A percentile compares a stretch with the other conserved stretches of the same genome.
phyloP scores from a whole-genome alignment of 2,329 filamentous ascomycete genomes.

The Xylaria polymorpha region DNA sequence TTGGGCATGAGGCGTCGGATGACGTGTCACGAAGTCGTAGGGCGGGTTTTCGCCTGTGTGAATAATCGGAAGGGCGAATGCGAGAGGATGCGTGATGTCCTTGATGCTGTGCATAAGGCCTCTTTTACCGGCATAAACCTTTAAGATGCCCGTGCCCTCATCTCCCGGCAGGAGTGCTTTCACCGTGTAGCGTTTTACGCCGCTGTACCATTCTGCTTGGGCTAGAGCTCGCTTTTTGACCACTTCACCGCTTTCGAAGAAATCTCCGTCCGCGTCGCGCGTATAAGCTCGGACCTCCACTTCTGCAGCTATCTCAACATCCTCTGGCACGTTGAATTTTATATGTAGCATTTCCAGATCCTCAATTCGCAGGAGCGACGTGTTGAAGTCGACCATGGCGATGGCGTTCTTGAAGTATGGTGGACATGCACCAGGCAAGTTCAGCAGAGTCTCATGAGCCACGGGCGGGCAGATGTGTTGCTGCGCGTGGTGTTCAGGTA shows the following conservation, averaged over 20 bases:
- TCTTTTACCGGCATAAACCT: constrained; percentile 92
- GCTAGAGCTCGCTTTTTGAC: constrained; percentile 87
- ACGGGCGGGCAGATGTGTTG: constrained; percentile 94
- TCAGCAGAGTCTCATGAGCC: constrained; percentile 84
- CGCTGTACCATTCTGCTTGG: constrained; percentile 90
- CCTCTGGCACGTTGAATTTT: constrained; percentile 85
- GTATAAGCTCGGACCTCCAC: constrained; percentile 86
- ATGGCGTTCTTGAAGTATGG: constrained; percentile 86
- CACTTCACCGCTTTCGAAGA: constrained; percentile 90
- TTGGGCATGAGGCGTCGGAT: constrained; percentile 97
- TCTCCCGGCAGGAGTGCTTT: constrained; percentile 93
- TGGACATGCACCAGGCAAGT: constrained; percentile 86
- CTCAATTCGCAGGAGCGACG: constrained; percentile 84
- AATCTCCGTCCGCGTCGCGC: constrained; percentile 87
- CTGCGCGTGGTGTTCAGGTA: constrained; percentile 86
- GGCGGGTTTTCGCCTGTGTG: constrained; percentile 93
- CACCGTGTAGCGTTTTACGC: constrained; percentile 89
- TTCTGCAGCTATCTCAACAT: constrained; percentile 92
- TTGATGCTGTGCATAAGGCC: constrained; percentile 98
- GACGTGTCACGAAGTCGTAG: constrained; percentile 91
- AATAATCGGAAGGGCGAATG: constrained; percentile 87
- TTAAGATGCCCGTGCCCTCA: constrained; percentile 87
- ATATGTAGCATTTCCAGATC: constrained; percentile 94
- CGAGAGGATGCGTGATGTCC: constrained; percentile 92
- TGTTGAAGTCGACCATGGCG: constrained; percentile 90